Conservation (phyloP, 2,329 filamentous ascomycete species). For the Sporothrix brasiliensis region DNA sequence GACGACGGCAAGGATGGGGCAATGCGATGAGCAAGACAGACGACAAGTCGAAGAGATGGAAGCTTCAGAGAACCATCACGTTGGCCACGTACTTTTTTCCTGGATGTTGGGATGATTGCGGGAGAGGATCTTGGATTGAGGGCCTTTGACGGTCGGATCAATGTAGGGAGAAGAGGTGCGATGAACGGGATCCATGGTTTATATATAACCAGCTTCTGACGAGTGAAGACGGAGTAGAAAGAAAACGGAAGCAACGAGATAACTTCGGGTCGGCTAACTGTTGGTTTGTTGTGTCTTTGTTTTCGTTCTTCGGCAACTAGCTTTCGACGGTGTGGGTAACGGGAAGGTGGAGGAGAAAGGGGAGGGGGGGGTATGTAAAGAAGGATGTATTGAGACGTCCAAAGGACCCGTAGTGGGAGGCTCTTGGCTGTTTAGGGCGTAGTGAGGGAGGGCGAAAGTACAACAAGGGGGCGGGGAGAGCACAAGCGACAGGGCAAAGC, state of each 20-base stretch:
- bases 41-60: slow-evolving; percentile 27
- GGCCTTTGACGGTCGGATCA: slow-evolving; percentile 51
- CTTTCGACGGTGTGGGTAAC: slow-evolving; percentile 25
- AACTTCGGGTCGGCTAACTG: slow-evolving; percentile 32
- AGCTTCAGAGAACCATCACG: neutral
- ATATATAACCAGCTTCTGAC: slow-evolving; percentile 32
- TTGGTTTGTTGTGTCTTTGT: slow-evolving; percentile 15
- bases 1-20: slow-evolving; percentile 2
- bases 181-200: slow-evolving; percentile 48
- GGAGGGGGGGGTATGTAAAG: neutral
- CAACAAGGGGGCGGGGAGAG: slow-evolving; percentile 5
- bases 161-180: slow-evolving; percentile 51
- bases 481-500: slow-evolving; percentile 15
- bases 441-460: slow-evolving; percentile 9
- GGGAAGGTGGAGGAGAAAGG: slow-evolving; percentile 15
- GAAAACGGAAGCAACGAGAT: slow-evolving; percentile 18
- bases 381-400: slow-evolving; percentile 16
- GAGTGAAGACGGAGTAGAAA: slow-evolving; percentile 1
- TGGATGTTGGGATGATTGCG: slow-evolving; percentile 37
- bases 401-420: slow-evolving; percentile 19
- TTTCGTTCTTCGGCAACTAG: slow-evolving; percentile 31
- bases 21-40: slow-evolving; percentile 35
- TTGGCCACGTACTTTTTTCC: slow-evolving; percentile 41
- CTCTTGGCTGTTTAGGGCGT: slow-evolving; percentile 27
- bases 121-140: slow-evolving; percentile 48